Evolutionary conservation across 2,329 filamentous ascomycete species (phyloP), one percentile per base, ranked within the genome.

Genomic region (Blastomyces gilchristii): DNA sequence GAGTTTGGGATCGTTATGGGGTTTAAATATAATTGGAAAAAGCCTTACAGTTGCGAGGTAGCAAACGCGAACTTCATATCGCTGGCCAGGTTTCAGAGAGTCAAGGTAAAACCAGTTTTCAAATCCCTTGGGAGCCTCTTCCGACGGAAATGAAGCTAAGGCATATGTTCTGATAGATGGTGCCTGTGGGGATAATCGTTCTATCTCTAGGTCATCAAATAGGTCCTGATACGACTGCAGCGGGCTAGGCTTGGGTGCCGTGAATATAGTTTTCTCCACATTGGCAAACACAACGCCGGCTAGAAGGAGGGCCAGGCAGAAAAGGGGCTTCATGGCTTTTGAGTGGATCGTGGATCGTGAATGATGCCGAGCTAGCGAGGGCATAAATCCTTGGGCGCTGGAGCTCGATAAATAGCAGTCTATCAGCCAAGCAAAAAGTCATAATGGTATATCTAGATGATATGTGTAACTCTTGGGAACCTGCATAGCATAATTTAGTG

Each of bases 51-150:
- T 94, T 50, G 94, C 94, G 65, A 91, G 82, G 92, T 93, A 99
- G 78, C 93, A 97, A 64, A 97, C 82, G 62, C 94, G 86, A 58
- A 96, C 83, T 79, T 99, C 94, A 80, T 97, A 97, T 67, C 91
- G 84, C 71, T 88, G 87, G 12, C 85, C 84, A 45, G 85, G 82
- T n/a, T 77, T 80, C 62, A 99, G 80, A 43, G 81, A 78, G 63
- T 88, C 83, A 6, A 99, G 83, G 8, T 93, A 77, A 68, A 91
- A 83, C 94, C 94, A 97, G 37, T 88, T 87, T 60, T 86, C 80
- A 12, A 80, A 76, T 8, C 89, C 90, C 14, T 79, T 73, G 11
- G 81, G 81, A 39, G 76, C 72, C 1, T 77, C 72, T 8, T 77
- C 69, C 7, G 77, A 81, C 12, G 90, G 86, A 71, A 96, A 95